These are phyloP conservation scores for Canariomyces notabilis DNA, from an alignment of 2,329 filamentous ascomycete genomes.

Conservation along the genomic window DNA sequence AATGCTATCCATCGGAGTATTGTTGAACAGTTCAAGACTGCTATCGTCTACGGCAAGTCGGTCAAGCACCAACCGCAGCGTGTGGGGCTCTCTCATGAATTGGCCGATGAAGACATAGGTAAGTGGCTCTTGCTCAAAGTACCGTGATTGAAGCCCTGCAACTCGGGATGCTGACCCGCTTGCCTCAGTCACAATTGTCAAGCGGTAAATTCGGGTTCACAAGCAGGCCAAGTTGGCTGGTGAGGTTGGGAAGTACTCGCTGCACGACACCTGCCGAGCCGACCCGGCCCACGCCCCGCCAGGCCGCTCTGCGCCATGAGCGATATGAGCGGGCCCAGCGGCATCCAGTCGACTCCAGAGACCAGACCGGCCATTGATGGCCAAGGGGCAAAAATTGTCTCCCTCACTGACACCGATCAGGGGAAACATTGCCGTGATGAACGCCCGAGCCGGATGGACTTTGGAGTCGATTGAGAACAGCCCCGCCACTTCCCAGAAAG, in stretches of 20 bases:
- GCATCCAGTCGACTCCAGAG: background rate
- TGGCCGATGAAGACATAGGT: conserved; percentile 97
- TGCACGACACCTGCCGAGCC: too few relatives aligned
- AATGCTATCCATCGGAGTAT: conserved; percentile 97
- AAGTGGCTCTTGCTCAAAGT: too few relatives aligned
- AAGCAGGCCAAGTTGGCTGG: background rate
- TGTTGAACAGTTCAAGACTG: conserved; percentile 89
- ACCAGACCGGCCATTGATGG: background rate
- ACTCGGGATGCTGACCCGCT: background rate
- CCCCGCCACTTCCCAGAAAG: too few relatives aligned
- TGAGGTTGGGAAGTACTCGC: background rate
- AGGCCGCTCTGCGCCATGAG: too few relatives aligned
- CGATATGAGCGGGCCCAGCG: background rate
- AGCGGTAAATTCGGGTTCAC: conserved; percentile 44
- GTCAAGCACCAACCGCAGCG: conserved; percentile 98
- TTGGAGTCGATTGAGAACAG: too few relatives aligned
- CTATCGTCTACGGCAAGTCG: conserved; percentile 94
- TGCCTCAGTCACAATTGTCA: conserved; percentile 59
- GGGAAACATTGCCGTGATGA: too few relatives aligned
- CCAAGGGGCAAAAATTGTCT: background rate
- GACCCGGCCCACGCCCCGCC: too few relatives aligned
- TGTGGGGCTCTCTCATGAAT: conserved; percentile 83
- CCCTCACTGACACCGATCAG: background rate
- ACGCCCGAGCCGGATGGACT: too few relatives aligned
- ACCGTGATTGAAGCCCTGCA: too few relatives aligned